phyloP scores from a whole-genome alignment of 371 early-diverging fungal genomes.

The Coemansia sp. region DNA sequence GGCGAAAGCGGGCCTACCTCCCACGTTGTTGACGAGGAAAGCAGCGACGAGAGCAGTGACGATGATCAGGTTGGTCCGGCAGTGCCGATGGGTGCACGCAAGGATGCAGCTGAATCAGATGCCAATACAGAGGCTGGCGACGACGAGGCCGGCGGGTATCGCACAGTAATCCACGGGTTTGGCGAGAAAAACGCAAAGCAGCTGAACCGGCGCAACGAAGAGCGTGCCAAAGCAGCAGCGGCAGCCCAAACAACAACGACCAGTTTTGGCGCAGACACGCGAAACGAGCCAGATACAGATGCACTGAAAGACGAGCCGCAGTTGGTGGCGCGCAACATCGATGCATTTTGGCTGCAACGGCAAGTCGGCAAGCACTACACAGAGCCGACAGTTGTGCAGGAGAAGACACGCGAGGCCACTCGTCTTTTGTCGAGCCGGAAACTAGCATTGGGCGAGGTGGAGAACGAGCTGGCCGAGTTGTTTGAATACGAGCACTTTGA shows the following conservation, averaged over 20 bases:
- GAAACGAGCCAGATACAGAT: conserved; percentile 7
- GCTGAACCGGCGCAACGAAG: conserved; percentile 36
- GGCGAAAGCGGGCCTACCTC: conserved; percentile 37
- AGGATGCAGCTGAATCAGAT: conserved; percentile 28
- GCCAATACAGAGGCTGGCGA: conserved; percentile 69
- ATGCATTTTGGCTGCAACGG: conserved; percentile 97
- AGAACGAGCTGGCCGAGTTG: conserved; percentile 90
- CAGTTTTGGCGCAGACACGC: conserved; percentile 20
- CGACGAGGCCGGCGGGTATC: conserved; percentile 49
- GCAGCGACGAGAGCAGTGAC: conserved; percentile 26
- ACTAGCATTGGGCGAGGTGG: conserved; percentile 76
- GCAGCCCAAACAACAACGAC: conserved; percentile 18
- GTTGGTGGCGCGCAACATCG: conserved; percentile 78
- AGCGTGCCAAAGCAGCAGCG: conserved; percentile 22
- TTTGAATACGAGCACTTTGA: conserved; percentile 94
- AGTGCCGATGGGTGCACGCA: conserved; percentile 18
- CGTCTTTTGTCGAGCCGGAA: conserved; percentile 68
- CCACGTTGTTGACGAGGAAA: conserved; percentile 24
- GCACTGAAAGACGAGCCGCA: conserved; percentile 1
- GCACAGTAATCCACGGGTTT: conserved; percentile 39
- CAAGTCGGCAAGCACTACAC: conserved; percentile 73
- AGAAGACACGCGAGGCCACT: conserved; percentile 76
- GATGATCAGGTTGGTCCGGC: conserved; percentile 12
- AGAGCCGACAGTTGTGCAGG: conserved; percentile 84
- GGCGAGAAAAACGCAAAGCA: conserved; percentile 30